phyloP scores from a whole-genome alignment of 352 stramenopile species.

The Phytophthora fragariaefolia region DNA sequence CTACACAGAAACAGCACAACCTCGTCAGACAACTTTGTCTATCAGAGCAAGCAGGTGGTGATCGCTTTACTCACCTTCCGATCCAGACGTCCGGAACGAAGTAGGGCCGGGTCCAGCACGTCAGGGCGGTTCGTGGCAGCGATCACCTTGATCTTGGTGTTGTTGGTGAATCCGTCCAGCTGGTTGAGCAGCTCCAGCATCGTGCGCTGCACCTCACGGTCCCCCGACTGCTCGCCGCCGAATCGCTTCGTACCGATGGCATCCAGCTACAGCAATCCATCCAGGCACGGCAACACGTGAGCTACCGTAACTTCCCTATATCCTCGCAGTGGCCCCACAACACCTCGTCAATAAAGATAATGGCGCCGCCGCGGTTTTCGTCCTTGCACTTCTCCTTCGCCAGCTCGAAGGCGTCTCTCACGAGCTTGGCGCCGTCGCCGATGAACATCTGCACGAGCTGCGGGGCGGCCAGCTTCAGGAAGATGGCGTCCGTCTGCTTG shows the following conservation, averaged over 20 bases:
- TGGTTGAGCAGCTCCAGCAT: constrained; percentile 99
- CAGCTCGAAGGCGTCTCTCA: constrained; percentile 98
- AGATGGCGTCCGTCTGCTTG: constrained; percentile 98
- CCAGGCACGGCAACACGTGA: background rate
- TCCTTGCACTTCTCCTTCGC: constrained; percentile 95
- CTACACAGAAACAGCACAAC: constrained; percentile 45
- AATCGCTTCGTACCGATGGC: constrained; percentile 99
- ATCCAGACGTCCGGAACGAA: constrained; percentile 93
- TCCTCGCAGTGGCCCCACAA: background rate
- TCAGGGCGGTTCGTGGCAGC: constrained; percentile 97
- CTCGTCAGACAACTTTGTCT: background rate
- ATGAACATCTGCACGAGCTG: constrained; percentile 99
- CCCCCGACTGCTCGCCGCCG: constrained; percentile 96
- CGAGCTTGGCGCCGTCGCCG: constrained; percentile 97
- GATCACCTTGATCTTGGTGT: constrained; percentile 99
- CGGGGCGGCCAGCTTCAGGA: constrained; percentile 98
- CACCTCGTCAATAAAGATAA: constrained; percentile 99
- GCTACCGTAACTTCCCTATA: too few relatives aligned
- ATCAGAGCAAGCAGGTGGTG: background rate
- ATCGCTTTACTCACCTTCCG: constrained; percentile 83
- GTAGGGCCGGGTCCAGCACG: constrained; percentile 96
- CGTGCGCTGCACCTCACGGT: constrained; percentile 98
- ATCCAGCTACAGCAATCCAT: constrained; percentile 94
- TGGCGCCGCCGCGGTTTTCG: constrained; percentile 91
- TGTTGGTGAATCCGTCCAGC: constrained; percentile 97